These are phyloP conservation scores for Hypholoma sublateritium DNA, from an alignment of 768 basidiomycete genomes.

Conservation along the genomic window DNA sequence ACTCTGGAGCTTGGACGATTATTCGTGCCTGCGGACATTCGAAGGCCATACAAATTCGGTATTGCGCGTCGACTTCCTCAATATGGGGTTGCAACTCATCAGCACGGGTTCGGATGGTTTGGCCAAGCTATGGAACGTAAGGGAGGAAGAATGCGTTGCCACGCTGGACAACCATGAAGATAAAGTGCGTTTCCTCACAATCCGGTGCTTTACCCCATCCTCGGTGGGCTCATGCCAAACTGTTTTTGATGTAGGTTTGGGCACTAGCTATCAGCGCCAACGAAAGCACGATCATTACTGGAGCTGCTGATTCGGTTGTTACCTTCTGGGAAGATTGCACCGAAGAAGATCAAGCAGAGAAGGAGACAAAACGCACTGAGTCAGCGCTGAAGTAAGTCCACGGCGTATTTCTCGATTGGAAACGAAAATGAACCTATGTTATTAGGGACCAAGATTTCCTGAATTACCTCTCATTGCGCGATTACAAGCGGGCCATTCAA, in stretches of 20 bases:
- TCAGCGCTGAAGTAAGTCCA: slow-evolving; percentile 75
- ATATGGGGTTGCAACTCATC: slow-evolving; percentile 79
- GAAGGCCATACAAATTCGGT: slow-evolving; percentile 99
- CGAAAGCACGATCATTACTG: slow-evolving; percentile 85
- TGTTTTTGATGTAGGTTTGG: slow-evolving; percentile 77
- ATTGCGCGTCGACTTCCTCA: slow-evolving; percentile 87
- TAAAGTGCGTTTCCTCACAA: slow-evolving; percentile 56
- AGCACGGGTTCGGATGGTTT: slow-evolving; percentile 93
- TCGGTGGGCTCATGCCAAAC: background rate
- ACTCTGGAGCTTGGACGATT: slow-evolving; percentile 93
- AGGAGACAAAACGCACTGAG: slow-evolving; percentile 68
- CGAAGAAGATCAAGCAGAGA: slow-evolving; percentile 75
- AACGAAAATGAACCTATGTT: background rate
- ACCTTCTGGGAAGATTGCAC: slow-evolving; percentile 98
- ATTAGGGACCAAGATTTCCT: slow-evolving; percentile 91
- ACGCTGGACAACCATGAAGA: slow-evolving; percentile 98
- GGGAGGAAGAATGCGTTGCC: slow-evolving; percentile 80
- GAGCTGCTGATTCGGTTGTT: slow-evolving; percentile 93
- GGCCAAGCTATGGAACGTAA: slow-evolving; percentile 93
- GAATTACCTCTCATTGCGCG: slow-evolving; percentile 84
- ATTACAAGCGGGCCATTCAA: slow-evolving; percentile 89
- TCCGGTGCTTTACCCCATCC: background rate
- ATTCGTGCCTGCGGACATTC: slow-evolving; percentile 91
- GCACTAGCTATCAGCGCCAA: slow-evolving; percentile 83
- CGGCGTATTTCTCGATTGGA: background rate